These are phyloP conservation scores for Aspergillus egyptiacus DNA, from an alignment of 495 filamentous ascomycete species.

Conservation along the genomic window DNA sequence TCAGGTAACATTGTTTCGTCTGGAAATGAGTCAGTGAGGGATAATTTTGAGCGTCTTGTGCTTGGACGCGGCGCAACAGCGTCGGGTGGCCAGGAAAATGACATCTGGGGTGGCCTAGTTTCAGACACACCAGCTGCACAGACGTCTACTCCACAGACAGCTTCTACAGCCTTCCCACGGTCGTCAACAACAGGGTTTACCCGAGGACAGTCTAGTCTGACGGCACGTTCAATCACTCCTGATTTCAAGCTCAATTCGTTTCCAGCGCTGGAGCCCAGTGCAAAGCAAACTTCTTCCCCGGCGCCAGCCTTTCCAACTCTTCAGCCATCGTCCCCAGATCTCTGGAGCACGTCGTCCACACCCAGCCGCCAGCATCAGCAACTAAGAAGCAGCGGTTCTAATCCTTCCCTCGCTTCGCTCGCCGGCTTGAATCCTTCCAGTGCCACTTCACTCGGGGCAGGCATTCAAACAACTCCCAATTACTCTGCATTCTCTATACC, in stretches of 20 bases:
- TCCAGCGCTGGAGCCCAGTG: constrained; percentile 41
- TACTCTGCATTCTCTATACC: constrained; percentile 45
- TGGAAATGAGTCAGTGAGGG: constrained; percentile 43
- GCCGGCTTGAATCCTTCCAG: constrained; percentile 24
- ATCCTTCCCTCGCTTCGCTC: constrained; percentile 25
- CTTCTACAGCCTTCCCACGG: constrained; percentile 44
- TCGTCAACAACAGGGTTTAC: constrained; percentile 25
- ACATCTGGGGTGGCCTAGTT: constrained; percentile 31
- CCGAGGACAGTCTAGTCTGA: constrained; percentile 23
- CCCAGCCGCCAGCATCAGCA: constrained; percentile 11
- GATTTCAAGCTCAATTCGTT: constrained; percentile 46
- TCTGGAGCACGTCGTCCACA: constrained; percentile 20
- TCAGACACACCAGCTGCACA: constrained; percentile 27
- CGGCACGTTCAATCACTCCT: constrained; percentile 47
- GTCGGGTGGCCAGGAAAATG: constrained; percentile 29
- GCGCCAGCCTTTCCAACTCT: constrained; percentile 28
- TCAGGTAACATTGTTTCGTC: constrained; percentile 20
- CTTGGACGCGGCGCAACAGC: constrained; percentile 50
- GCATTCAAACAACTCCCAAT: constrained; percentile 26
- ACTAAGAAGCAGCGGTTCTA: constrained; percentile 17
- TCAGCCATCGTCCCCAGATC: constrained; percentile 27
- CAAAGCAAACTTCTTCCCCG: constrained; percentile 26
- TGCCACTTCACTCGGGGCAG: constrained; percentile 17
- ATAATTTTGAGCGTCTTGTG: constrained; percentile 82
- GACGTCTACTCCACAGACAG: constrained; percentile 21